These are phyloP conservation scores for Exophiala bonariae DNA, from an alignment of 2,329 filamentous ascomycete genomes.

Conservation along the genomic window DNA sequence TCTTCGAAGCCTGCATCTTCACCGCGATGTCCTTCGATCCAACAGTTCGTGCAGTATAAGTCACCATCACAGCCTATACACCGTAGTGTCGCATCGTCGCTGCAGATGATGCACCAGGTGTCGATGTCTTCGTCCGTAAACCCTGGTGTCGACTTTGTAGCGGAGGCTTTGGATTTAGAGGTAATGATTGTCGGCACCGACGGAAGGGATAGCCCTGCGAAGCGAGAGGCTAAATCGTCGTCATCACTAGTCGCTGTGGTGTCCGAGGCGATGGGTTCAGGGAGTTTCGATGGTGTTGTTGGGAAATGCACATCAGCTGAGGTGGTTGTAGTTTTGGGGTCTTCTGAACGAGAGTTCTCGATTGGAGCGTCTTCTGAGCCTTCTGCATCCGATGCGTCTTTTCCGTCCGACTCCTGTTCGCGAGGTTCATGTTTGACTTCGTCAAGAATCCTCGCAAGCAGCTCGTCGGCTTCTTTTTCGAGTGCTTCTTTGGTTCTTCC, in stretches of 20 bases:
- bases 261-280: constrained; percentile 10
- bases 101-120: constrained; percentile 80
- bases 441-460: constrained; percentile 32
- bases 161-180: constrained; percentile 5
- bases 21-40: constrained; percentile 76
- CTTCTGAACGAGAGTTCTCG: constrained; percentile 1
- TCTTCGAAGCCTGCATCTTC: constrained; percentile 70
- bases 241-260: constrained; percentile 11
- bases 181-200: constrained; percentile 27
- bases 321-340: background rate
- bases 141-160: constrained; percentile 37
- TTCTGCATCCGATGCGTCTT: constrained; percentile 9
- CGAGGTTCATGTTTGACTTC: constrained; percentile 26
- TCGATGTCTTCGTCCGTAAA: constrained; percentile 69
- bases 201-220: constrained; percentile 27
- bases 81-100: constrained; percentile 71
- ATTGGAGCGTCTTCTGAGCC: constrained; percentile 8
- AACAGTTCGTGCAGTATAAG: constrained; percentile 75
- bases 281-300: constrained; percentile 22
- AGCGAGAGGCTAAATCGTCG: constrained; percentile 26
- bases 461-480: constrained; percentile 31
- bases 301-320: constrained; percentile 15
- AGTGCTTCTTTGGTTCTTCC: constrained; percentile 12
- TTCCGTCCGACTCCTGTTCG: constrained; percentile 3
- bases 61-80: constrained; percentile 72